Conservation (phyloP, 345 rosid species). For the Hibiscus syriacus region DNA sequence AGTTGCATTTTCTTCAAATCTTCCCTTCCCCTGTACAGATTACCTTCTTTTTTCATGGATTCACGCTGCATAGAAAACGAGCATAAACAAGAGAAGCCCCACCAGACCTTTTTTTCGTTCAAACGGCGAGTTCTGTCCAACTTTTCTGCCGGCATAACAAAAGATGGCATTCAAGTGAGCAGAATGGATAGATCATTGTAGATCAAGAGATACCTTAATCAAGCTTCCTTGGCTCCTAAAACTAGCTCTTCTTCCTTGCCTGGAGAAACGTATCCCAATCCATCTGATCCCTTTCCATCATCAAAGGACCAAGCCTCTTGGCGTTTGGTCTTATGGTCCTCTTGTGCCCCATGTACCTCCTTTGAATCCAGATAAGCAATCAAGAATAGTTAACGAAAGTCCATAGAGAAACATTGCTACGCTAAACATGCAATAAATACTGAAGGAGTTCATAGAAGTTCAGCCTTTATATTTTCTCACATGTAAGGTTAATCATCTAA, state of each 20-base stretch:
- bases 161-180: too few species aligned
- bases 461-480: background rate
- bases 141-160: too few species aligned
- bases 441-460: background rate
- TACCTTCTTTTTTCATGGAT: background rate
- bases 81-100: background rate
- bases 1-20: slow-evolving; percentile 20
- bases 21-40: slow-evolving; percentile 20
- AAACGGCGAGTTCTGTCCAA: too few species aligned
- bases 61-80: background rate
- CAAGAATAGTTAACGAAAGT: background rate
- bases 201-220: background rate
- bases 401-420: background rate
- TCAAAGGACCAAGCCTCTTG: slow-evolving; percentile 72
- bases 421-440: background rate
- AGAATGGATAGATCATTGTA: background rate
- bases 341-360: slow-evolving; percentile 96
- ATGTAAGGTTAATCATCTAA: background rate
- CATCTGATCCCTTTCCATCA: slow-evolving; percentile 59
- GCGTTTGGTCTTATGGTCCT: slow-evolving; percentile 95
- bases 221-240: slow-evolving; percentile 13
- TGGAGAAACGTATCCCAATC: slow-evolving; percentile 77
- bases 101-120: background rate
- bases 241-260: slow-evolving; percentile 13
- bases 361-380: slow-evolving; percentile 19